Conservation (phyloP, 2,329 filamentous ascomycete species). For the Fusarium concolor region DNA sequence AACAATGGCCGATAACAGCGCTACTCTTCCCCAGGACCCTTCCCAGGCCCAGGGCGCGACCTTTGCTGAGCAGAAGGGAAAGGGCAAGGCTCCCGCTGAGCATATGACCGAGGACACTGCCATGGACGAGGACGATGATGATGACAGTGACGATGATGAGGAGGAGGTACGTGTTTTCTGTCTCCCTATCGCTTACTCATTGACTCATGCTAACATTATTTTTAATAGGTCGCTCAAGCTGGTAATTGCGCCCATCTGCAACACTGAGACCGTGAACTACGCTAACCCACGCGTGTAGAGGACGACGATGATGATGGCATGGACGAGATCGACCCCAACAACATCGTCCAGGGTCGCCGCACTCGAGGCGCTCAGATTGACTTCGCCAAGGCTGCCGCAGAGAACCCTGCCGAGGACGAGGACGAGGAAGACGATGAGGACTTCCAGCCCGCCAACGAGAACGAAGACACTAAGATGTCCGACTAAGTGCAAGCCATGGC, state of each 20-base stretch:
- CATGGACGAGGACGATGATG: constrained; percentile 81
- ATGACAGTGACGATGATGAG: constrained; percentile 50
- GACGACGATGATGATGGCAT: constrained; percentile 73
- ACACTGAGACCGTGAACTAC: constrained; percentile 21
- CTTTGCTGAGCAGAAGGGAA: constrained; percentile 77
- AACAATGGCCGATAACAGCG: constrained; percentile 63
- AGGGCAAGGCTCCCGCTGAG: constrained; percentile 78
- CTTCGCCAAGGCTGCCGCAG: constrained; percentile 88
- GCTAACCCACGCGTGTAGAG: constrained; percentile 63
- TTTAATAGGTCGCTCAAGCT: constrained; percentile 45
- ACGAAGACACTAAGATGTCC: constrained; percentile 75
- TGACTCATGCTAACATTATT: constrained; percentile 40
- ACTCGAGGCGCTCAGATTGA: constrained; percentile 94
- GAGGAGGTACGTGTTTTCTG: constrained; percentile 46
- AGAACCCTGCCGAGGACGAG: constrained; percentile 79
- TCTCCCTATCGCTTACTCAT: background rate
- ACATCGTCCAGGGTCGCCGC: constrained; percentile 85
- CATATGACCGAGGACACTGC: constrained; percentile 67
- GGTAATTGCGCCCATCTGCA: constrained; percentile 41
- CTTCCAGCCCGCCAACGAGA: constrained; percentile 64
- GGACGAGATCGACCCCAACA: constrained; percentile 89
- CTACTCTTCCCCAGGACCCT: constrained; percentile 60
- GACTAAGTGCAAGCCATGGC: constrained; percentile 43
- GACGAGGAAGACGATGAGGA: constrained; percentile 84
- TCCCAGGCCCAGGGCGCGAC: constrained; percentile 52